Evolutionary conservation across 2,329 filamentous ascomycete species (phyloP).

Genomic region (Trichoderma sp.): DNA sequence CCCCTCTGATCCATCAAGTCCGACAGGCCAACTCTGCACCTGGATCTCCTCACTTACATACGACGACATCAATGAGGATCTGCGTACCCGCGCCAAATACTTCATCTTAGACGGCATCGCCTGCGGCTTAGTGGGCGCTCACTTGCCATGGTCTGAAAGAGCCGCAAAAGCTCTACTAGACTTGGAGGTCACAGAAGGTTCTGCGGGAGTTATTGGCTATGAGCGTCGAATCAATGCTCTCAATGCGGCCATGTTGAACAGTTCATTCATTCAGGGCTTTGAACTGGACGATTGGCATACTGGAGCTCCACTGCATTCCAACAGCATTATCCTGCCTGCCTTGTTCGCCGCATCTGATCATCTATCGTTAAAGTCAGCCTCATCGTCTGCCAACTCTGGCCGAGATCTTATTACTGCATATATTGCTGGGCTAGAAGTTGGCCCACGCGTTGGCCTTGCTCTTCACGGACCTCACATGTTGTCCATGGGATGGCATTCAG

Average conservation of each 20-base stretch:
- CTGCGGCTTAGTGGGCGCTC: conserved; percentile 46
- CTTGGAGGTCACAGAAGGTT: conserved; percentile 40
- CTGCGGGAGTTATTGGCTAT: conserved; percentile 34
- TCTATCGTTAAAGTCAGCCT: background rate
- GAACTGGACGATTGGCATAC: conserved; percentile 51
- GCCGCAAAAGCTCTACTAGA: conserved; percentile 39
- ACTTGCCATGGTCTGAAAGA: conserved; percentile 47
- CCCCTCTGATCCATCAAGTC: conserved; percentile 20
- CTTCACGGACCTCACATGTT: conserved; percentile 46
- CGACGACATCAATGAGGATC: conserved; percentile 39
- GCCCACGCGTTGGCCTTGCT: conserved; percentile 44
- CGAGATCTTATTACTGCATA: conserved; percentile 41
- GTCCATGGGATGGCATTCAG: conserved; percentile 46
- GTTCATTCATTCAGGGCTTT: conserved; percentile 48
- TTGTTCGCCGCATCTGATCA: conserved; percentile 43
- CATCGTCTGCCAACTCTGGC: conserved; percentile 32
- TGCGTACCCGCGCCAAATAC: conserved; percentile 45
- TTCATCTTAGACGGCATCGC: conserved; percentile 49
- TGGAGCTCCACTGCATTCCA: conserved; percentile 46
- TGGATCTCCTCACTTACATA: conserved; percentile 38
- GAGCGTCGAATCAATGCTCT: conserved; percentile 43
- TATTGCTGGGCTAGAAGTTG: conserved; percentile 47
- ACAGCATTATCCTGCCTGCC: conserved; percentile 44
- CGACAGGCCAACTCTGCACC: conserved; percentile 33
- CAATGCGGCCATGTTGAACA: conserved; percentile 47